Evolutionary conservation across 1,139 yeast species (phyloP).

Genomic region (Candida smagusa): DNA sequence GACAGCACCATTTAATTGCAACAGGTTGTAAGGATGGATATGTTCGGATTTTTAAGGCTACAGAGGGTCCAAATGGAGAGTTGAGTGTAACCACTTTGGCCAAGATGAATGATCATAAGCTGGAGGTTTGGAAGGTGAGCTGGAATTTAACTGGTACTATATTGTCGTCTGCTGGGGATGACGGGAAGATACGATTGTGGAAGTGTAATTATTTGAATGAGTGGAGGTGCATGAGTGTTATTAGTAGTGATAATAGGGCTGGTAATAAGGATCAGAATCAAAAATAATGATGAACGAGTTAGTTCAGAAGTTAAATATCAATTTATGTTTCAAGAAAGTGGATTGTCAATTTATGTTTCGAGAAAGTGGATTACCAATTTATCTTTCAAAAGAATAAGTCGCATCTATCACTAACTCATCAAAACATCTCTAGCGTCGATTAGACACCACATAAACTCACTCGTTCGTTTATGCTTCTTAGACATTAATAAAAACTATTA

Average conservation of each 20-base stretch:
- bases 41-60: conserved; percentile 78
- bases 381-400: too few species aligned
- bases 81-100: conserved; percentile 38
- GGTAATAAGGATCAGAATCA: not conserved
- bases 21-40: conserved; percentile 95
- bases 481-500: too few species aligned
- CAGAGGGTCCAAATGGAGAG: conserved; percentile 35
- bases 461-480: too few species aligned
- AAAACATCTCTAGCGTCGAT: too few species aligned
- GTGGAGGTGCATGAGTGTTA: conserved; percentile 89
- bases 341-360: too few species aligned
- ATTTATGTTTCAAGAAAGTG: too few species aligned
- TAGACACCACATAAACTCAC: too few species aligned
- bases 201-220: conserved; percentile 81
- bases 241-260: conserved; percentile 56
- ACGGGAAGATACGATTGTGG: conserved; percentile 89
- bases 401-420: too few species aligned
- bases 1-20: conserved; percentile 83
- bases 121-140: conserved; percentile 93
- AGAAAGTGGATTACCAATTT: too few species aligned
- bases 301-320: too few species aligned
- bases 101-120: conserved; percentile 64
- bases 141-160: conserved; percentile 96
- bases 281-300: not conserved
- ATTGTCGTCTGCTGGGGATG: conserved; percentile 91